Base-by-base conservation (phyloP, 306 rosid genomes). In the Astragalus glycyphyllos region DNA sequence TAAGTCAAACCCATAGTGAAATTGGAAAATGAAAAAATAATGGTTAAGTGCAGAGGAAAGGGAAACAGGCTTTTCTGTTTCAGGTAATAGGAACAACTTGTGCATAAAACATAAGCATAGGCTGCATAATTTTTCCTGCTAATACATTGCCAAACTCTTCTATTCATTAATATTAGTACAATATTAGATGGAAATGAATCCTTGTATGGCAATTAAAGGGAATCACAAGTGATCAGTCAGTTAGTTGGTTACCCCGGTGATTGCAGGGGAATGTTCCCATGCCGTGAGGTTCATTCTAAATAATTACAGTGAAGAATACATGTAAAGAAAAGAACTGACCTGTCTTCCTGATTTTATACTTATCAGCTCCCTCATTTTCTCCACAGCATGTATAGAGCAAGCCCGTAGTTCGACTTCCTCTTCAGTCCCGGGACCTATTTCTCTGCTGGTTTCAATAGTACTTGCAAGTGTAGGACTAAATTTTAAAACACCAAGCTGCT, bases 401-500 rank as follows among this genome's bases (percentile, higher is more conserved):
- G 98, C 98, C 60, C 98, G 90, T 7, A 90, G 80, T 83, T 94
- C 98, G 69, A 94, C 94, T 89, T 94, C 98, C 80, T 90, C 98
- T 72, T 90, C 98, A 23, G 94, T 94, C 64, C 98, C 98, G n/a
- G 98, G 80, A 73, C 69, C 78, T 72, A 94, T 88, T 86, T 94
- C 96, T 46, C 74, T 74, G 58, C 84, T 80, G 76, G 87, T 78
- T 66, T 87, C 97, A 47, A 94, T 90, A 40, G 72, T 86, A 72
- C 61, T 77, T 58, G 90, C 80, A 53, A 94, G 97, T 58, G 72
- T 80, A 15, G 87, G 74, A 65, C 96, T 90, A 71, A 87, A 90
- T 72, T 83, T 94, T 65, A 94, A 86, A 79, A 89, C 88, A 63
- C 98, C 98, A 32, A 89, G 89, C 81, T 89, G 89, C 57, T 70